Base-by-base conservation (phyloP, 2,329 filamentous ascomycete genomes). In the Escovopsis weberi region DNA sequence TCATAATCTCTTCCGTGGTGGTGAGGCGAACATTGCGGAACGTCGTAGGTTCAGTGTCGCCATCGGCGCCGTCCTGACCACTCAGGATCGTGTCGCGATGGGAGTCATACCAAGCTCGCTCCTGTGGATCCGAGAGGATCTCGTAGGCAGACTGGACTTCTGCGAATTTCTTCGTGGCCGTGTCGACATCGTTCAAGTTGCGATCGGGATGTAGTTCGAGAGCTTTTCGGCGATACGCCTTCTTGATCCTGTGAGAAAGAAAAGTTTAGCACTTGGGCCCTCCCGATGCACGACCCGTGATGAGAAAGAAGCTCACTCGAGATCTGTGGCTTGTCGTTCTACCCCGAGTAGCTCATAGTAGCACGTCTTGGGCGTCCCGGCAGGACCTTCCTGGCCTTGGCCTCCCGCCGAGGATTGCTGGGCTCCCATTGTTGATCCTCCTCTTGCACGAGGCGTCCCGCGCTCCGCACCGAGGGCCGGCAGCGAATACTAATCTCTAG, bases 31-130 rank as follows among this genome's bases (percentile, higher is more conserved):
- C 72, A 56, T 86, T 80, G 50, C 80, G 63, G 50, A 69, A 73
- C 37, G 81, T 78, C 50, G 76, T 78, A 43, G 75, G 68, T 33
- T 68, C 70, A 38, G 64, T 62, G 18, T 62, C 64, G 33, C 58
- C 61, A 26, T 60, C 62, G 26, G 60, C 59, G 30, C 58, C 50
- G 42, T 78, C 75, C 44, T 75, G 70, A 34, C 80, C 82, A 28
- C 75, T 74, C 48, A 96, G 66, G 47, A 96, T 93, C 40, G 83
- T 79, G 51, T 87, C 80, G 47, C 86, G 81, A 58, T 98, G 91
- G 3, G 87, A 87, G 63, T 98, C 89, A 65, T 98, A 98, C 91
- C 91, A 98, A 30, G 88, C 82, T 52, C 91, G 78, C 60, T 98
- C 91, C 59, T 98, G 89, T 10, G 87, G 80, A 59, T 98, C 91